Percentiles rank a stretch among this genome's conserved stretches.
Evolutionary conservation across 331 rosid species (phyloP).

Genomic region (Prunus yedoensis): DNA sequence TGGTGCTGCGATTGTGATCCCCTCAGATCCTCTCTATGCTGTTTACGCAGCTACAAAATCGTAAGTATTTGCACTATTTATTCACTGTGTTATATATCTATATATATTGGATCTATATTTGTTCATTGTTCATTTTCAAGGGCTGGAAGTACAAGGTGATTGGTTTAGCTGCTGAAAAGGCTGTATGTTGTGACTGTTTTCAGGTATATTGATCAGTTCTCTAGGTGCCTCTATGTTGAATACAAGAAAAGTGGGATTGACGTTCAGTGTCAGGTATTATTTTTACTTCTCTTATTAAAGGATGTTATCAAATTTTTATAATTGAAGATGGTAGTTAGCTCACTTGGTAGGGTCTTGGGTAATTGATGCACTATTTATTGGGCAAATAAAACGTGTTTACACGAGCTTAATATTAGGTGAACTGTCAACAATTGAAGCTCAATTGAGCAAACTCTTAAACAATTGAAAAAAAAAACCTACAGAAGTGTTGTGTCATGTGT

Average conservation of each 20-base stretch:
- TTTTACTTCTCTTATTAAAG: not conserved
- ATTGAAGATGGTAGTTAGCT: not conserved
- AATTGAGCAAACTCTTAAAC: not conserved
- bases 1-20: slow-evolving; percentile 68
- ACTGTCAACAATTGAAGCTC: no score
- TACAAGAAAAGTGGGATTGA: slow-evolving; percentile 93
- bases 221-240: slow-evolving; percentile 85
- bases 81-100: not conserved
- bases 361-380: not conserved
- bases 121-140: not conserved
- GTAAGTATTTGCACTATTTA: slow-evolving; percentile 37
- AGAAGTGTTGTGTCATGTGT: not conserved
- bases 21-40: slow-evolving; percentile 80
- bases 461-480: not conserved
- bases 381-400: not conserved
- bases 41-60: slow-evolving; percentile 84
- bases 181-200: slow-evolving; percentile 5
- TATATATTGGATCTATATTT: not conserved
- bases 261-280: slow-evolving; percentile 94
- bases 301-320: not conserved
- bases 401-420: not conserved
- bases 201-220: slow-evolving; percentile 93
- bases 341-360: not conserved
- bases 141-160: not conserved
- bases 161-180: not conserved